Evolutionary conservation across 2,329 filamentous ascomycete genomes (phyloP).

Genomic region (Monascus ruber): DNA sequence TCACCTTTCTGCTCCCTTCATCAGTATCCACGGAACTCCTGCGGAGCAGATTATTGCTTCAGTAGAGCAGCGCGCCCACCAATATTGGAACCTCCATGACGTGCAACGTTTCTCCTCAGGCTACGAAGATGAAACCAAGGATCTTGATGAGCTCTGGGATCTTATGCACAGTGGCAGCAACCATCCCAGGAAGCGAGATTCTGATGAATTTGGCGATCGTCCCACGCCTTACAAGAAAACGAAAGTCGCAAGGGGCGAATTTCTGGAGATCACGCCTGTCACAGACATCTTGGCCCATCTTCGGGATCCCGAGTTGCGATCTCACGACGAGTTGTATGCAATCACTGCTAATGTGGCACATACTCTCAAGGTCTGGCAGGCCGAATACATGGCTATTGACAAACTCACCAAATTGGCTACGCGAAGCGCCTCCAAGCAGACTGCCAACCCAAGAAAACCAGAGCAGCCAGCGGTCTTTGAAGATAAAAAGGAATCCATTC

Average conservation of each 20-base stretch:
- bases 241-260: conserved; percentile 20
- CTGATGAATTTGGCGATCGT: conserved; percentile 11
- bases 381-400: conserved; percentile 44
- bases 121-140: conserved; percentile 20
- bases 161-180: conserved; percentile 21
- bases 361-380: conserved; percentile 45
- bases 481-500: conserved; percentile 48
- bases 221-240: conserved; percentile 24
- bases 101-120: conserved; percentile 20
- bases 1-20: conserved; percentile 1
- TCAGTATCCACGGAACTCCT: conserved; percentile 12
- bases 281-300: conserved; percentile 27
- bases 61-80: conserved; percentile 20
- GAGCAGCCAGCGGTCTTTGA: conserved; percentile 42
- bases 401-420: conserved; percentile 38
- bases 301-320: conserved; percentile 28
- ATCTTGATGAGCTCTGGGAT: conserved; percentile 22
- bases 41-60: conserved; percentile 11
- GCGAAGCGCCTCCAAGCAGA: conserved; percentile 40
- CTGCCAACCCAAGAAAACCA: conserved; percentile 40
- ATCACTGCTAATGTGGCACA: conserved; percentile 44
- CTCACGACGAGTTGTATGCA: conserved; percentile 42
- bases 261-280: conserved; percentile 24
- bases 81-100: conserved; percentile 28
- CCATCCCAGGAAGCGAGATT: conserved; percentile 17